Evolutionary conservation across 2,329 filamentous ascomycete genomes (phyloP), one percentile per base, ranked within the genome.

Genomic region (Rhexocercosporidium sp.): DNA sequence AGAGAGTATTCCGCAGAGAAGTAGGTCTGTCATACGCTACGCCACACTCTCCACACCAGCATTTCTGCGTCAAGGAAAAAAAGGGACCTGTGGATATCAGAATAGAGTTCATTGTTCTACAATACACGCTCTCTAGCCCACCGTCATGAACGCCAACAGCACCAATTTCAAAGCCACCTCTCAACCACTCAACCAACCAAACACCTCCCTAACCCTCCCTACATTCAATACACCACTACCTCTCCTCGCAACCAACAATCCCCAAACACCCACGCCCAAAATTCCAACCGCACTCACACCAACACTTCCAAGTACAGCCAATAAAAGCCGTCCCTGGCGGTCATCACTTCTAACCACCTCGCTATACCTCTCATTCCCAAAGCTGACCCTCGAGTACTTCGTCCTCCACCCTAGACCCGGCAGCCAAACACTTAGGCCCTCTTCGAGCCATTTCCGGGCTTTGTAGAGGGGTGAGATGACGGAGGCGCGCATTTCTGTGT

Each of bases 301-400:
- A 1, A 59, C 22, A n/a, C 44, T 60, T 1, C 69, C 70, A 8
- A 71, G 56, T 1, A 73, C 59, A 25, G n/a, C 34, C 25, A 62
- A n/a, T 51, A 76, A 66, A 18, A 75, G 16, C 34, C 61, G 61
- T 2, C 90, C 89, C 78, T 97, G 94, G 64, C 86, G 80, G 64
- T 90, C 86, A 65, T 91, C 93, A 71, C 86, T 87, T 46, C 81
- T 82, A 39, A 93, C 85, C 3, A 98, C 92, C 68, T 96, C 90
- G 0, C 92, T 92, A 79, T 99, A 99, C 22, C 92, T 83, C 80
- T 97, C 91, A 75, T 97, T 97, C 67, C 93, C 93, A 78, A 99
- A 99, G 72, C 94, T 97, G 9, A 99, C 90, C 22, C 95, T 86
- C 0, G 92, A 89, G 77, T 99, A 99, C 80, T 97, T 93, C 1